These are phyloP conservation scores for Paspalum vaginatum DNA, from an alignment of 176 grass and related monocot species.

Conservation along the genomic window DNA sequence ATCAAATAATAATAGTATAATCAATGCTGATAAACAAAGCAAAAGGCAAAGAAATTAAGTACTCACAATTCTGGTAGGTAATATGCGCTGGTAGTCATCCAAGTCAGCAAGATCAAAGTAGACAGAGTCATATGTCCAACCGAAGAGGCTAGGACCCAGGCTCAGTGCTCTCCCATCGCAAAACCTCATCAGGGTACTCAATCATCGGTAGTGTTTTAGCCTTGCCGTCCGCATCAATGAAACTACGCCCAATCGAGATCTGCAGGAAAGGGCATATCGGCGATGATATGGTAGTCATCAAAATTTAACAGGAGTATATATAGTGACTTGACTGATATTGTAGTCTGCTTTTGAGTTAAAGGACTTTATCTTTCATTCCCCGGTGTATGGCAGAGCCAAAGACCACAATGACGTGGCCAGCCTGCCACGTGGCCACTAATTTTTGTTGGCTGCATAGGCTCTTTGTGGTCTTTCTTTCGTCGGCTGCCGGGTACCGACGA, in stretches of 20 bases:
- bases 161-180: neutral
- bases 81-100: neutral
- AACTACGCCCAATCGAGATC: neutral
- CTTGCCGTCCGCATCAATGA: no score
- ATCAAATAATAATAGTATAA: neutral
- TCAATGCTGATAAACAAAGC: neutral
- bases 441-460: no score
- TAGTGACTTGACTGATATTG: neutral
- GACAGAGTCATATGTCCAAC: neutral
- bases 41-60: neutral
- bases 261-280: neutral
- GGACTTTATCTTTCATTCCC: no score
- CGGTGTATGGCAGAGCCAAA: no score
- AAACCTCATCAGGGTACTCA: neutral
- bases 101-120: neutral
- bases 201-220: no score
- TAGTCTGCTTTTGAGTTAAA: no score
- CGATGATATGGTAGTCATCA: neutral
- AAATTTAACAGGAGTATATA: no score
- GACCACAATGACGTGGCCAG: no score
- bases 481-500: no score
- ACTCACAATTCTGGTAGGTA: neutral
- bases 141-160: neutral
- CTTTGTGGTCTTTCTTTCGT: no score
- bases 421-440: no score